Base-by-base conservation (phyloP, 352 stramenopile species). In the Stramenopiles sp. region DNA sequence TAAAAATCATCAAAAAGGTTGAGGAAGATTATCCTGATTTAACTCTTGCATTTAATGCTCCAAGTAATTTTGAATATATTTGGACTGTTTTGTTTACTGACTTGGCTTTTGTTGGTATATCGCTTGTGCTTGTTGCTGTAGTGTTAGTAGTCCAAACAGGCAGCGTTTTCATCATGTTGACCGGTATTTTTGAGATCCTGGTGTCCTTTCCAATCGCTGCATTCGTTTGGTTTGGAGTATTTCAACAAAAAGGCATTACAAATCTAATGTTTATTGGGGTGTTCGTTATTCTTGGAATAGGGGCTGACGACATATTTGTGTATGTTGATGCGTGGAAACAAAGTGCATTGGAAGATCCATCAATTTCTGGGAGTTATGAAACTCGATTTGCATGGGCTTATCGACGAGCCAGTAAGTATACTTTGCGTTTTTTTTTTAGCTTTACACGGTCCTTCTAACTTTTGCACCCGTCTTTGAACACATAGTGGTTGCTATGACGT, bases 221-320 rank as follows among this genome's bases (percentile, higher is more conserved):
- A n/a, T 85, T 85, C 67, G 80, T 86, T 30, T 87, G 86, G 71
- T 33, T 67, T 30, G 31, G 44, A 44, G 83, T 87, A 22, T 83
- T 86, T 22, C 32, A 67, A 14, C 86, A 87, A 44, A 0, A 22
- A 0, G 83, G 83, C 67, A 85, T 87, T 7, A 32, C 76, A 30
- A 82, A 39, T 27, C 30, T 87, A 30, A 82, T 86, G n/a, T 80
- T 71, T 25, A 76, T 87, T 22, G 84, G 82, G 0, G 85, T 87
- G 55, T 87, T 87, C 80, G 29, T 87, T 25, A 81, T 87, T 8
- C 55, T 87, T 32, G 84, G 84, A 71, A 84, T 87, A 25, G 84
- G 84, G 44, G 82, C 84, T 14, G 84, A 87, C 80, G 84, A 87
- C 75, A 44, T 83, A 30, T 87, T 87, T 80, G 84, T 87, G 8